A percentile compares a stretch with the other conserved stretches of the same genome.
phyloP scores from a whole-genome alignment of 352 stramenopile species.

The Pythium vanterpoolii region DNA sequence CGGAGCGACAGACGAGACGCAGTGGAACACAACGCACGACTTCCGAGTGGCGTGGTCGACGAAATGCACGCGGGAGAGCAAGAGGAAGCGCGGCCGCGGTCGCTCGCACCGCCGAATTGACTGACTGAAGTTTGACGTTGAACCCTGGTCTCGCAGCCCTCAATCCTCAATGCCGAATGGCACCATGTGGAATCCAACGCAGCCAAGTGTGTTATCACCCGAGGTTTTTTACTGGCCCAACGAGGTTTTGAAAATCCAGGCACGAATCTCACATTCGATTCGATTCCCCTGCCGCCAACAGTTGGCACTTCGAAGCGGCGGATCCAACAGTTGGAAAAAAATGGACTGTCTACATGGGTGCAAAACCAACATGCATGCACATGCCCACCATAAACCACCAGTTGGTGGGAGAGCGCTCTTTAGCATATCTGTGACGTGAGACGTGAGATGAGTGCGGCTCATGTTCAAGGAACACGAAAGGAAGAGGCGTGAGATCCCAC shows the following conservation, averaged over 20 bases:
- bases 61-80: background rate
- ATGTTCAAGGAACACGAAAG: background rate
- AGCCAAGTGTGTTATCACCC: slow-evolving; percentile 1
- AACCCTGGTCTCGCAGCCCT: background rate
- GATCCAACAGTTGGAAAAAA: slow-evolving; percentile 7
- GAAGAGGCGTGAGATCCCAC: background rate
- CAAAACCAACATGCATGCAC: slow-evolving; percentile 1
- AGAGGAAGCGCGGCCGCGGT: slow-evolving; percentile 1
- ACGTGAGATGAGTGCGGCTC: background rate
- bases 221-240: slow-evolving; percentile 8
- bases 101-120: background rate
- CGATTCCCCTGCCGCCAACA: background rate
- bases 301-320: background rate
- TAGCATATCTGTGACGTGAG: background rate
- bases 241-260: slow-evolving; percentile 15
- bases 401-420: no score
- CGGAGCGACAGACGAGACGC: slow-evolving; percentile 5
- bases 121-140: slow-evolving; percentile 14
- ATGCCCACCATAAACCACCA: background rate
- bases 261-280: no score
- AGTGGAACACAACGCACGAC: background rate
- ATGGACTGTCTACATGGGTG: background rate
- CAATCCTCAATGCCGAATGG: background rate
- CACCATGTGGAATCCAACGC: slow-evolving; percentile 7
- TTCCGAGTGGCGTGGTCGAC: background rate